phyloP scores from a whole-genome alignment of 2,329 filamentous ascomycete genomes.

The Aspergillus floridensis region DNA sequence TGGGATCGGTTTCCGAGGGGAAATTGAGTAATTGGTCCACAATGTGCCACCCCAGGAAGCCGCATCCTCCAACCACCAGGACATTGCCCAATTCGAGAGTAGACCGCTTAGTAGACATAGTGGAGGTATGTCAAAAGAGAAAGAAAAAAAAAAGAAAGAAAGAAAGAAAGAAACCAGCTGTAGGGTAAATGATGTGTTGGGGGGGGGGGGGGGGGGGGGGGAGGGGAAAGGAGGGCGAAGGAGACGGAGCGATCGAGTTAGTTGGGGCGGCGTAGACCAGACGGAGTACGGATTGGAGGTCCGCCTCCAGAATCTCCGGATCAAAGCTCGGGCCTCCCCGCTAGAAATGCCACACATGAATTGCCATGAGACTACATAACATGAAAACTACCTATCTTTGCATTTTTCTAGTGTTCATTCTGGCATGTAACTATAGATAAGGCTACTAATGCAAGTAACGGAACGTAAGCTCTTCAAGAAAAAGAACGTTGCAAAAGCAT shows the following conservation, averaged over 20 bases:
- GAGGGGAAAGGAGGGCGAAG: conserved; percentile 16
- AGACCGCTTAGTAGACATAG: conserved; percentile 32
- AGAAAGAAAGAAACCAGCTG: not conserved
- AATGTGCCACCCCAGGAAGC: conserved; percentile 80
- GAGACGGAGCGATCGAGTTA: not conserved
- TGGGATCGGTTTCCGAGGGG: conserved; percentile 47
- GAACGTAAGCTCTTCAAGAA: no score
- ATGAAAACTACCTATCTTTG: no score
- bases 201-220: conserved; percentile 2
- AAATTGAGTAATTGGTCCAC: conserved; percentile 68
- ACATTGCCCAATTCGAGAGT: conserved; percentile 61
- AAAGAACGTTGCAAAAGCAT: no score
- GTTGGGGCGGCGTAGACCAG: not conserved
- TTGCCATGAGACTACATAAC: no score
- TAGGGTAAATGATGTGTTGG: not conserved
- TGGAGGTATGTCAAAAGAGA: conserved; percentile 1
- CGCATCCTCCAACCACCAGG: conserved; percentile 78
- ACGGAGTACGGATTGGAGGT: not conserved
- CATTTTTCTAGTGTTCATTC: no score
- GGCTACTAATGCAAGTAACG: no score
- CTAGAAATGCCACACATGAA: not conserved
- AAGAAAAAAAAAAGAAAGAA: not conserved
- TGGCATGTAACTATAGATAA: no score
- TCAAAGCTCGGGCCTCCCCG: conserved; percentile 5
- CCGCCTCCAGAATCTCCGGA: conserved; percentile 7